These are phyloP conservation scores for Colletotrichum horii DNA, from an alignment of 2,329 filamentous ascomycete genomes.

Conservation along the genomic window DNA sequence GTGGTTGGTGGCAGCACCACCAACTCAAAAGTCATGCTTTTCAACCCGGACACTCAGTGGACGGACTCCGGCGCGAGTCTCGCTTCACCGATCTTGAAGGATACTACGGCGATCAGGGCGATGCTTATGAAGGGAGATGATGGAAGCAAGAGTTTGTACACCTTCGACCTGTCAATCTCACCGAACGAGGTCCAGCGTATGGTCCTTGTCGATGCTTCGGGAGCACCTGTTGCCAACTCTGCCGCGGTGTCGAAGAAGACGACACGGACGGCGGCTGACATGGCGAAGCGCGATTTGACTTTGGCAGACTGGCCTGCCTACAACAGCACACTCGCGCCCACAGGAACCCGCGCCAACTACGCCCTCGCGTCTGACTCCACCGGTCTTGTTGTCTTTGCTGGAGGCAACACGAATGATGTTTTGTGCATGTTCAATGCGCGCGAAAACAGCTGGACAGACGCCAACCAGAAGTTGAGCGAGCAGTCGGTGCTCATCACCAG, in stretches of 20 bases:
- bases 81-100: constrained; percentile 62
- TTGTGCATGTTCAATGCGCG: constrained; percentile 79
- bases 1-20: constrained; percentile 75
- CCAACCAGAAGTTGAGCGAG: constrained; percentile 65
- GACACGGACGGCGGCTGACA: neutral
- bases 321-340: constrained; percentile 76
- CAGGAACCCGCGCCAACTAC: constrained; percentile 67
- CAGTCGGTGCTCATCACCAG: constrained; percentile 40
- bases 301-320: constrained; percentile 76
- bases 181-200: constrained; percentile 79
- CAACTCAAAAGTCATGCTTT: constrained; percentile 76
- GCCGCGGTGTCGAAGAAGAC: constrained; percentile 39
- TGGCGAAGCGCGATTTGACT: constrained; percentile 52
- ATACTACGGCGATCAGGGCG: constrained; percentile 61
- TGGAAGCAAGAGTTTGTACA: constrained; percentile 77
- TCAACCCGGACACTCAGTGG: constrained; percentile 70
- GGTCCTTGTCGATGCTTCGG: constrained; percentile 67
- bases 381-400: constrained; percentile 71
- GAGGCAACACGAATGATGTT: constrained; percentile 60
- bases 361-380: constrained; percentile 71
- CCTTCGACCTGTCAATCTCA: constrained; percentile 75
- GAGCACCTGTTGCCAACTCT: constrained; percentile 55
- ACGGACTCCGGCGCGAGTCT: constrained; percentile 69
- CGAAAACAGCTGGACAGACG: constrained; percentile 80
- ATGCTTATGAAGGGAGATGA: constrained; percentile 75